These are phyloP conservation scores for Neonectria sp. DNA, from an alignment of 2,329 filamentous ascomycete species.

Conservation along the genomic window DNA sequence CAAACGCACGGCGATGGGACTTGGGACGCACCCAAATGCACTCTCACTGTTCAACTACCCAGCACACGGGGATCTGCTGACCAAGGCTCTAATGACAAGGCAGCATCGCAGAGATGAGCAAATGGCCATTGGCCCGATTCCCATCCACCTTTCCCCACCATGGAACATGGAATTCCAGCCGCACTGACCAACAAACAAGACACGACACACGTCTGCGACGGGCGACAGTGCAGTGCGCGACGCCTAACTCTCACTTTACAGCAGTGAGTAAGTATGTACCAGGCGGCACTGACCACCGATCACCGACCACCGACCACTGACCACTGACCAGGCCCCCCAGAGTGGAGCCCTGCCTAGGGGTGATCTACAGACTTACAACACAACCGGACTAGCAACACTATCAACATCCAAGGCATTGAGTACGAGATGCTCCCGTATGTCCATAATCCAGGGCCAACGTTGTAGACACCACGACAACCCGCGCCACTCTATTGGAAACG, in stretches of 20 bases:
- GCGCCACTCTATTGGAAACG: slow-evolving; percentile 21
- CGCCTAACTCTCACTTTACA: slow-evolving; percentile 10
- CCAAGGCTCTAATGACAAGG: slow-evolving; percentile 16
- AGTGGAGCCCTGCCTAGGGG: not conserved
- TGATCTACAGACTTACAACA: not conserved
- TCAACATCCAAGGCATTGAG: slow-evolving; percentile 10
- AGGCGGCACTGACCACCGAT: not conserved
- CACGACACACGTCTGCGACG: slow-evolving; percentile 23
- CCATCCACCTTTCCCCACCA: slow-evolving; percentile 6
- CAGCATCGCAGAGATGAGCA: slow-evolving; percentile 9
- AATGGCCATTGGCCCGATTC: slow-evolving; percentile 23
- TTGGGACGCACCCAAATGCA: slow-evolving; percentile 2
- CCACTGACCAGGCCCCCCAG: not conserved
- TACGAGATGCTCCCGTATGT: slow-evolving; percentile 12
- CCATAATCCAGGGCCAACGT: slow-evolving; percentile 18
- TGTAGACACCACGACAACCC: slow-evolving; percentile 7
- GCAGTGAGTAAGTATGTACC: no score
- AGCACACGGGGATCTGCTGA: slow-evolving; percentile 24
- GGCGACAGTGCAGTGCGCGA: not conserved
- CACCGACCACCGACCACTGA: not conserved
- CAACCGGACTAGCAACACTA: slow-evolving; percentile 9
- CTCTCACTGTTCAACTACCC: not conserved
- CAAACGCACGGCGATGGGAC: slow-evolving; percentile 9
- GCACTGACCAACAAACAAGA: slow-evolving; percentile 29
- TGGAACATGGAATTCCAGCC: slow-evolving; percentile 16